Evolutionary conservation across 805 yeast genomes (phyloP).

Genomic region (Candida vartiovaarae): DNA sequence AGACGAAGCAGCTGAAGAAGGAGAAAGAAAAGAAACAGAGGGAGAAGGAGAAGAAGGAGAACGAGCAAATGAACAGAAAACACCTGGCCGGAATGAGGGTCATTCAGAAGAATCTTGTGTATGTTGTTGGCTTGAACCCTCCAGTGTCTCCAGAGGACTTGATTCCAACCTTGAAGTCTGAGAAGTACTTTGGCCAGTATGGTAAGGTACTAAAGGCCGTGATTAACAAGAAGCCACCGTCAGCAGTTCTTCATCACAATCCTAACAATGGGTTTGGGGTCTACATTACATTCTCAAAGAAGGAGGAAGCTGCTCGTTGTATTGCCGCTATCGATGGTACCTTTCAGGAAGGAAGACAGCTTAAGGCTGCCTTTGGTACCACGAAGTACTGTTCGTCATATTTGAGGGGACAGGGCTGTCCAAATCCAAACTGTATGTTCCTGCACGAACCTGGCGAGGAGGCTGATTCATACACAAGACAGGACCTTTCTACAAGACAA

Average conservation of each 20-base stretch:
- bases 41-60: slow-evolving; percentile 88
- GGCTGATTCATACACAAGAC: slow-evolving; percentile 92
- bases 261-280: slow-evolving; percentile 79
- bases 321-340: slow-evolving; percentile 91
- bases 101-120: slow-evolving; percentile 95
- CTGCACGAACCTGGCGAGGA: slow-evolving; percentile 99
- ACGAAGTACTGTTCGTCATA: slow-evolving; percentile 98
- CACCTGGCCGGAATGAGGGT: slow-evolving; percentile 96
- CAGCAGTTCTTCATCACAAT: slow-evolving; percentile 14
- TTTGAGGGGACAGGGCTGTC: slow-evolving; percentile 91
- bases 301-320: slow-evolving; percentile 94
- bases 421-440: slow-evolving; percentile 98
- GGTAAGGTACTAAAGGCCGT: slow-evolving; percentile 94
- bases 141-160: slow-evolving; percentile 74
- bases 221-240: slow-evolving; percentile 59
- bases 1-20: slow-evolving; percentile 68
- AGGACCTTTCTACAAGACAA: slow-evolving; percentile 73
- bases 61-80: slow-evolving; percentile 72
- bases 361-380: slow-evolving; percentile 96
- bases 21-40: slow-evolving; percentile 78
- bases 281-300: slow-evolving; percentile 85
- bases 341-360: slow-evolving; percentile 79
- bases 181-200: slow-evolving; percentile 96
- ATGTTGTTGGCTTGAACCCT: slow-evolving; percentile 92
- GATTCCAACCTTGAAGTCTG: slow-evolving; percentile 75